Conservation (phyloP, 441 rosid genomes). For the Arabidopsis hybrid region DNA sequence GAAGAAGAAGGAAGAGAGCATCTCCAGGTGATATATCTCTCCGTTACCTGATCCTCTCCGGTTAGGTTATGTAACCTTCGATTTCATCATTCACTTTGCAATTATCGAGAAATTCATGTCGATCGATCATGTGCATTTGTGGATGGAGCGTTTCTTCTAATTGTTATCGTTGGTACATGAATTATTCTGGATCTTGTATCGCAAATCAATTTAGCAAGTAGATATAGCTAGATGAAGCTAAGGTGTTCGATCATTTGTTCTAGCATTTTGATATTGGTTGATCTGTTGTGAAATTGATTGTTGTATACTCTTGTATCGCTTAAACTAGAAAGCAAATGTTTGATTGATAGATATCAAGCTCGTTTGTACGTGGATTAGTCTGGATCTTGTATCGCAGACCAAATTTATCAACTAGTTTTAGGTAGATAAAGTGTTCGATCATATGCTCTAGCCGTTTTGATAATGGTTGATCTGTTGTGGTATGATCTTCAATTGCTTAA, state of each 20-base stretch:
- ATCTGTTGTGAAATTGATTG: not conserved
- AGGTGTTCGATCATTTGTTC: constrained; percentile 23
- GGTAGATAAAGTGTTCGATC: constrained; percentile 25
- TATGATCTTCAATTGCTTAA: not conserved
- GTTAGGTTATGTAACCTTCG: constrained; percentile 14
- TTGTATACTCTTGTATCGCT: no score
- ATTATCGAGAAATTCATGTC: not conserved
- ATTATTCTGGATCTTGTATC: constrained; percentile 25
- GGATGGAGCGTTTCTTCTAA: not conserved
- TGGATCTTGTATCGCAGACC: constrained; percentile 19
- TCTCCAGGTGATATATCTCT: constrained; percentile 63
- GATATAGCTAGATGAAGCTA: constrained; percentile 21
- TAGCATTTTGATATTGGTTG: not conserved
- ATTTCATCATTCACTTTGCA: not conserved
- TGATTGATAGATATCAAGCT: no score
- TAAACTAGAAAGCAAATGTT: no score
- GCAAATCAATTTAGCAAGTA: not conserved
- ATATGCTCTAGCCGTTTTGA: constrained; percentile 15
- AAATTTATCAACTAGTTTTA: constrained; percentile 11
- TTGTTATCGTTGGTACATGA: constrained; percentile 6
- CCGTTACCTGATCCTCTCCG: constrained; percentile 3
- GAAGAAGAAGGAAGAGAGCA: constrained; percentile 87
- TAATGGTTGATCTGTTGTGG: constrained; percentile 6
- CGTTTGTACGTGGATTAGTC: constrained; percentile 16
- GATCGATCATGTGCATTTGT: constrained; percentile 6